Evolutionary conservation across 2,329 filamentous ascomycete species (phyloP).

Genomic region (Alternaria burnsii): DNA sequence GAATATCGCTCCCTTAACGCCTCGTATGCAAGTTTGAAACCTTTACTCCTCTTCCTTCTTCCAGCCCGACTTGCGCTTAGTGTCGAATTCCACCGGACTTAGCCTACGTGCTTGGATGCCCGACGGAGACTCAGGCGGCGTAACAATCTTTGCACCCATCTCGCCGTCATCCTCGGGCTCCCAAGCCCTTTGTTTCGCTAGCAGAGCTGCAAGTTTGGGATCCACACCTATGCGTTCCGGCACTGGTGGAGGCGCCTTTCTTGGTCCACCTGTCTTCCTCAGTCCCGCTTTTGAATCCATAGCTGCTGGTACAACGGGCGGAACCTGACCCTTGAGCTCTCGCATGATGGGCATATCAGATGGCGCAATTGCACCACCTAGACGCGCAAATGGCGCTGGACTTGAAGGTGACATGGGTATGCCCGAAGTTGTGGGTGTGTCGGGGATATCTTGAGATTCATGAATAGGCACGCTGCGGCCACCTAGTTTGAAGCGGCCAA

Average conservation of each 20-base stretch:
- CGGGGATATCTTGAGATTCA: conserved; percentile 29
- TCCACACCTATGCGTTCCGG: conserved; percentile 12
- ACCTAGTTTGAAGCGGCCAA: conserved; percentile 32
- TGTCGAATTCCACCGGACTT: conserved; percentile 13
- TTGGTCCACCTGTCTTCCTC: background rate
- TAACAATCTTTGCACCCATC: conserved; percentile 2
- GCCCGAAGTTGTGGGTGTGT: conserved; percentile 10
- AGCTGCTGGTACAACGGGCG: conserved; percentile 4
- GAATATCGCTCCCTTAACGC: conserved; percentile 1
- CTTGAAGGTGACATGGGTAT: conserved; percentile 15
- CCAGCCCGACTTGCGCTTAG: conserved; percentile 21
- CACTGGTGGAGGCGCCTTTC: conserved; percentile 10
- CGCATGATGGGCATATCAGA: conserved; percentile 20
- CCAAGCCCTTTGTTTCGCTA: conserved; percentile 21
- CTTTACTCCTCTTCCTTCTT: conserved; percentile 14
- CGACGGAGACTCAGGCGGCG: conserved; percentile 17
- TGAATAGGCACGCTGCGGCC: conserved; percentile 34
- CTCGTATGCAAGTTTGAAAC: background rate
- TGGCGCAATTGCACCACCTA: background rate
- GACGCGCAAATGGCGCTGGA: conserved; percentile 15
- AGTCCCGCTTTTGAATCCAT: conserved; percentile 7
- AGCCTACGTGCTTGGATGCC: conserved; percentile 15
- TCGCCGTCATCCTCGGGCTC: conserved; percentile 17
- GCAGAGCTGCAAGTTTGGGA: conserved; percentile 11
- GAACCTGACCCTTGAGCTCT: conserved; percentile 13